phyloP scores from a whole-genome alignment of 2,329 filamentous ascomycete species.

The Ceratocystis albifundus region DNA sequence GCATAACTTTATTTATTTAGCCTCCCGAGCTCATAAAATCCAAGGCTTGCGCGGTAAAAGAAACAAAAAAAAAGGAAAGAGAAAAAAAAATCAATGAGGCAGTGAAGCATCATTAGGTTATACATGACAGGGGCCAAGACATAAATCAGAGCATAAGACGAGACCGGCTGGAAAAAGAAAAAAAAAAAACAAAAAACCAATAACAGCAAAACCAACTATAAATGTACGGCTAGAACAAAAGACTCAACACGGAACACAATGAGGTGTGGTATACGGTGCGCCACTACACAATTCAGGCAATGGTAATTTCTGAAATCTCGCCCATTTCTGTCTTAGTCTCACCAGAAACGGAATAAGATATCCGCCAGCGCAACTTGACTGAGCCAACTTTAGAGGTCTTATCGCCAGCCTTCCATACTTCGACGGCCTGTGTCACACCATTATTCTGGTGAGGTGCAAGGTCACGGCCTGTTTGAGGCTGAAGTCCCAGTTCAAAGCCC shows the following conservation, averaged over 20 bases:
- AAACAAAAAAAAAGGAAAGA: not conserved
- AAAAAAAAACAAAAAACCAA: no score
- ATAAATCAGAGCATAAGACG: not conserved
- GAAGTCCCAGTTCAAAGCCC: conserved; percentile 70
- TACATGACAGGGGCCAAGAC: conserved; percentile 1
- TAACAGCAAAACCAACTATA: conserved; percentile 6
- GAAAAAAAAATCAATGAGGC: not conserved
- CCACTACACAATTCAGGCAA: conserved; percentile 41
- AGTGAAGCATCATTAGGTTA: not conserved
- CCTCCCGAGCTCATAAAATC: not conserved
- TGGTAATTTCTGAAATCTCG: conserved; percentile 66
- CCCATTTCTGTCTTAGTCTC: conserved; percentile 68
- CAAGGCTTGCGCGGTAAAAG: not conserved
- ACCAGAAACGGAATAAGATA: conserved; percentile 60
- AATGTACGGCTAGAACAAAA: conserved; percentile 1
- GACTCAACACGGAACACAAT: not conserved
- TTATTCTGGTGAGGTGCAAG: conserved; percentile 60
- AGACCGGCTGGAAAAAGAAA: conserved; percentile 7
- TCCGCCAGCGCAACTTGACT: conserved; percentile 86
- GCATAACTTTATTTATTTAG: not conserved
- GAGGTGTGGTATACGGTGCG: not conserved
- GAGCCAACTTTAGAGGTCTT: conserved; percentile 54
- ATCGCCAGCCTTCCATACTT: conserved; percentile 62
- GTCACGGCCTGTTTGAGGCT: conserved; percentile 71
- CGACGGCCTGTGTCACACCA: conserved; percentile 72